Evolutionary conservation across 75 land plant genomes (phyloP).

Genomic region (Cupressus sempervirens): DNA sequence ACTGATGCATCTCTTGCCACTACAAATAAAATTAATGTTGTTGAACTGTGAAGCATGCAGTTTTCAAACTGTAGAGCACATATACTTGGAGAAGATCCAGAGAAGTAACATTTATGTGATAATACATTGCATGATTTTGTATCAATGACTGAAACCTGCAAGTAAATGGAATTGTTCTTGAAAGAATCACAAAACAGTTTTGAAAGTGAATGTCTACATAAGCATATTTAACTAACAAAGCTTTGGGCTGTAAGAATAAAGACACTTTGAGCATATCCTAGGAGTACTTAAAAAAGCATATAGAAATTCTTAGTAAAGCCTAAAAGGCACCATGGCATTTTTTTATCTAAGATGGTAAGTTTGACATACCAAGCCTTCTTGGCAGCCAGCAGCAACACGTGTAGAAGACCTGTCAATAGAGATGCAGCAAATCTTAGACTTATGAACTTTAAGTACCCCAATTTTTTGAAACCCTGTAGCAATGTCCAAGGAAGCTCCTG

Average conservation of each 20-base stretch:
- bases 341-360: not conserved
- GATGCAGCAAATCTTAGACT: constrained; percentile 3
- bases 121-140: constrained; percentile 35
- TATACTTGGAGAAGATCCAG: constrained; percentile 36
- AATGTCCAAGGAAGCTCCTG: not conserved
- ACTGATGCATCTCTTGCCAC: constrained; percentile 59
- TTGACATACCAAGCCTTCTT: constrained; percentile 13
- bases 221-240: not conserved
- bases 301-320: not conserved
- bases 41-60: constrained; percentile 30
- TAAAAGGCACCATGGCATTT: not conserved
- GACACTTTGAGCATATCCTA: not conserved
- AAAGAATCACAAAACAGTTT: not conserved
- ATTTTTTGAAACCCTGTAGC: not conserved
- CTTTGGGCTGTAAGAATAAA: not conserved
- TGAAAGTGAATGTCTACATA: not conserved
- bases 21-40: constrained; percentile 40
- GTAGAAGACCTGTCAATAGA: not conserved
- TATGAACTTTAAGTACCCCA: constrained; percentile 7
- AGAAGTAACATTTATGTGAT: constrained; percentile 29
- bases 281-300: not conserved
- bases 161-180: not conserved
- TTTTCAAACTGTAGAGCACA: constrained; percentile 44
- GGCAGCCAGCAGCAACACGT: constrained; percentile 10
- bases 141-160: constrained; percentile 53